A percentile compares a stretch with the other conserved stretches of the same genome.
These are phyloP conservation scores for Picochlorum sp. DNA, from an alignment of 139 green algal species.

Conservation along the genomic window DNA sequence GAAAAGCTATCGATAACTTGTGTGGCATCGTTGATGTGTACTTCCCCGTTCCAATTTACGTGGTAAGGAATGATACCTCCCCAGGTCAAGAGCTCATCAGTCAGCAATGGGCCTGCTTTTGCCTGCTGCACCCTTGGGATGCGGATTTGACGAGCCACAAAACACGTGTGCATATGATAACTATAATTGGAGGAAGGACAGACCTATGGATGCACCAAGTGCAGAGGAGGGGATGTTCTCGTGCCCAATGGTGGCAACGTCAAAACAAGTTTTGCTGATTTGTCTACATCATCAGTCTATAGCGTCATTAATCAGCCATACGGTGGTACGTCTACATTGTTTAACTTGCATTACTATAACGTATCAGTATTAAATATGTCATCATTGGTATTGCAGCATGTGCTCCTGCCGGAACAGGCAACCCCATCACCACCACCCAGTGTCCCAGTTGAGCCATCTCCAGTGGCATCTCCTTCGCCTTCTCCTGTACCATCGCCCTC, in stretches of 20 bases:
- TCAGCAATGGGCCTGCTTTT: constrained; percentile 4
- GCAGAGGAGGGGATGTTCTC: not conserved
- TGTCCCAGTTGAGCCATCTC: not conserved
- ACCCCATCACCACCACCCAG: not conserved
- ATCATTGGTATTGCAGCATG: constrained; percentile 13
- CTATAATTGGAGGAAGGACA: not conserved
- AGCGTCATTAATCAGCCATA: constrained; percentile 7
- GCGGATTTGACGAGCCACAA: not conserved
- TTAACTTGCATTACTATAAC: too few species aligned
- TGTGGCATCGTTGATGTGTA: constrained; percentile 7
- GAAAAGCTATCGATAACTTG: not conserved
- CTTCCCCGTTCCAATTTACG: constrained; percentile 4
- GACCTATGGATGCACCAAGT: constrained; percentile 12
- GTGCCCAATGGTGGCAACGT: constrained; percentile 2
- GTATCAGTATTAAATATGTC: too few species aligned
- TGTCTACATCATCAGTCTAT: constrained; percentile 5
- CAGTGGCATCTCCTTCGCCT: not conserved
- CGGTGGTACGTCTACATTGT: not conserved
- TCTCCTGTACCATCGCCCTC: constrained; percentile 5
- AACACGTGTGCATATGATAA: not conserved
- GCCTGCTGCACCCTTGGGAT: constrained; percentile 2
- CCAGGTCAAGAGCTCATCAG: constrained; percentile 4
- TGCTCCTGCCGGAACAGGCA: not conserved
- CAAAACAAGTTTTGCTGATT: constrained; percentile 6
- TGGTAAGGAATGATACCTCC: constrained; percentile 9